These are phyloP conservation scores for Candida chauliodis DNA, from an alignment of 805 yeast genomes.

Conservation along the genomic window DNA sequence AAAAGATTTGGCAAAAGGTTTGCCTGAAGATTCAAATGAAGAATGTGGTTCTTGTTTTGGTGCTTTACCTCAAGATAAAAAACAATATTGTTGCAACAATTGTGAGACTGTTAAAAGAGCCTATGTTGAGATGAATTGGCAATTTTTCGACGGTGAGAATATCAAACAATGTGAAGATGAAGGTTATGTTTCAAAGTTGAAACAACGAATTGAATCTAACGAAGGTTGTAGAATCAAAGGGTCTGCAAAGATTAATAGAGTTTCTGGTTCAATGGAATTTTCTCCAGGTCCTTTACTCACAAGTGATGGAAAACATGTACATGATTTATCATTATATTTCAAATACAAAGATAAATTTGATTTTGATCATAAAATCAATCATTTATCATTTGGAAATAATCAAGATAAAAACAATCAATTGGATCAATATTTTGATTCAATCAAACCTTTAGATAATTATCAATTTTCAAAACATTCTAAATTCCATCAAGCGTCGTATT, in stretches of 20 bases:
- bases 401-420: conserved; percentile 22
- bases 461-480: conserved; percentile 43
- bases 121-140: conserved; percentile 78
- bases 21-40: conserved; percentile 20
- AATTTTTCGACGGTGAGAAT: conserved; percentile 81
- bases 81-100: conserved; percentile 72
- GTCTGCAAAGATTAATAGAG: conserved; percentile 71
- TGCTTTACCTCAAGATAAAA: conserved; percentile 55
- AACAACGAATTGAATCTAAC: conserved; percentile 44
- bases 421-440: conserved; percentile 23
- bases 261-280: conserved; percentile 89
- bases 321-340: conserved; percentile 75
- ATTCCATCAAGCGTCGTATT: conserved; percentile 68
- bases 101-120: conserved; percentile 81
- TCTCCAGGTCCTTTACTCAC: conserved; percentile 88
- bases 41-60: conserved; percentile 94
- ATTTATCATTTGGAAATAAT: conserved; percentile 72
- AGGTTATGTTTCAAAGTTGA: conserved; percentile 69
- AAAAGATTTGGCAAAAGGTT: conserved; percentile 29
- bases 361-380: conserved; percentile 75
- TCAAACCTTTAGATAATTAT: conserved; percentile 67
- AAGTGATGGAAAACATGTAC: conserved; percentile 62
- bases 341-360: conserved; percentile 56
- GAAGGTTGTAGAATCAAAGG: conserved; percentile 93
- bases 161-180: conserved; percentile 89